Percentiles rank a stretch among this genome's conserved stretches.
These are phyloP conservation scores for Xylaria palmicola DNA, from an alignment of 495 filamentous ascomycete species.

Conservation along the genomic window DNA sequence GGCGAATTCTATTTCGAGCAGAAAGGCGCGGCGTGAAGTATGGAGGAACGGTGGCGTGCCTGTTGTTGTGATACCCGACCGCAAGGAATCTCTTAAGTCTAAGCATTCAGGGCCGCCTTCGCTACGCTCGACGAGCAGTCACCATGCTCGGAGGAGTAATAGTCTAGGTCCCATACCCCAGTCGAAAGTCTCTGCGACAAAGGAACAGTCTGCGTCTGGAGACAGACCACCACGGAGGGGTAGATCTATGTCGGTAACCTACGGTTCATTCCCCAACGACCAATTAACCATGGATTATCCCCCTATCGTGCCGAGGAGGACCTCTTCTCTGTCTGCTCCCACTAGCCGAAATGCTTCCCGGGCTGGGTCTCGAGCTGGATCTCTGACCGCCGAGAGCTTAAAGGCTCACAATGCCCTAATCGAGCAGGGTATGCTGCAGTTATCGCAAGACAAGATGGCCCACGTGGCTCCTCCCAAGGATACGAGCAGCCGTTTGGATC, in stretches of 20 bases:
- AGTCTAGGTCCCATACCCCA: slow-evolving; percentile 43
- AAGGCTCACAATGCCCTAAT: slow-evolving; percentile 55
- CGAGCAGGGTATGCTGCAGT: slow-evolving; percentile 30
- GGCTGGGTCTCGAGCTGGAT: slow-evolving; percentile 50
- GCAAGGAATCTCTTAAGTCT: slow-evolving; percentile 62
- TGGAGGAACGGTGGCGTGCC: slow-evolving; percentile 58
- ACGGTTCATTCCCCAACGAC: slow-evolving; percentile 44
- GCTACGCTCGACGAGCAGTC: slow-evolving; percentile 54
- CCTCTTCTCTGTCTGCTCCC: slow-evolving; percentile 68
- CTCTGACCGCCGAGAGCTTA: slow-evolving; percentile 65
- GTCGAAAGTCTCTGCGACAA: slow-evolving; percentile 31
- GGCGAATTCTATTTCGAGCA: slow-evolving; percentile 52
- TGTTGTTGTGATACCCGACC: slow-evolving; percentile 70
- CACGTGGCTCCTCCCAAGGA: slow-evolving; percentile 25
- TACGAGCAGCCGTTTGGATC: slow-evolving; percentile 29
- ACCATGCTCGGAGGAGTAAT: slow-evolving; percentile 45
- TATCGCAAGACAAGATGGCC: slow-evolving; percentile 26
- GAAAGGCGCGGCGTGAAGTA: slow-evolving; percentile 55
- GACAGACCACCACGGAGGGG: slow-evolving; percentile 37
- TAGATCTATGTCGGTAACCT: slow-evolving; percentile 48
- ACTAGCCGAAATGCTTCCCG: slow-evolving; percentile 68
- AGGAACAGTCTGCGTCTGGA: slow-evolving; percentile 32
- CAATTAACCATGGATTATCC: slow-evolving; percentile 56
- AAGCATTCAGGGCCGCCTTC: slow-evolving; percentile 49
- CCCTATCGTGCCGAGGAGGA: slow-evolving; percentile 60